Conservation (phyloP, 805 yeast species). For the Candida sanyiensis region DNA sequence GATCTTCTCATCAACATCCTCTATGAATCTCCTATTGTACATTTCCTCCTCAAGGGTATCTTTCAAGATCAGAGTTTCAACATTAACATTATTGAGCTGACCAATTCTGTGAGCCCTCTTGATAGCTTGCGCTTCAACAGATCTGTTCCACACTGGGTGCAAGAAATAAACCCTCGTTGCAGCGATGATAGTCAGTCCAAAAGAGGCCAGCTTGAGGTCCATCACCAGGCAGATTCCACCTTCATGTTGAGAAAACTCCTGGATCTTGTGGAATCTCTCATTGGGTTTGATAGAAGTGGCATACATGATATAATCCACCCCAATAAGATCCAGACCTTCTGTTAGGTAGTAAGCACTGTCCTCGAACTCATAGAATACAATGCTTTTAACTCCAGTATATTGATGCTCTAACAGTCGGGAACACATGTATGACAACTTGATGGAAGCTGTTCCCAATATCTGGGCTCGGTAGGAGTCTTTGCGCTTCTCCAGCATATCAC, state of each 20-base stretch:
- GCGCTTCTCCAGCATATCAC: not conserved
- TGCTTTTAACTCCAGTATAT: constrained; percentile 40
- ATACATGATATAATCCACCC: constrained; percentile 56
- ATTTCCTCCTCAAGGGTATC: constrained; percentile 67
- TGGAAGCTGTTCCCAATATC: constrained; percentile 57
- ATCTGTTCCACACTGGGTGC: constrained; percentile 67
- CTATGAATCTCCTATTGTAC: constrained; percentile 36
- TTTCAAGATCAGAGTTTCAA: constrained; percentile 59
- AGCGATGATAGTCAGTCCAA: constrained; percentile 60
- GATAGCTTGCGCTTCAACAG: constrained; percentile 70
- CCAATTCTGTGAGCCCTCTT: constrained; percentile 77
- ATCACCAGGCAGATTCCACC: constrained; percentile 51
- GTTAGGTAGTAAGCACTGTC: constrained; percentile 65
- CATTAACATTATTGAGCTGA: constrained; percentile 54
- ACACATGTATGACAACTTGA: constrained; percentile 56
- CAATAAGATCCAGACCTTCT: constrained; percentile 57
- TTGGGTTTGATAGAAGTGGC: constrained; percentile 50
- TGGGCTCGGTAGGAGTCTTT: constrained; percentile 19
- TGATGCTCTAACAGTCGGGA: constrained; percentile 51
- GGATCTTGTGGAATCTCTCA: constrained; percentile 47
- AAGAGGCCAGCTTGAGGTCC: constrained; percentile 65
- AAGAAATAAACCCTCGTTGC: constrained; percentile 67
- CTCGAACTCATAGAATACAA: constrained; percentile 66
- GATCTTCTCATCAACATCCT: constrained; percentile 9
- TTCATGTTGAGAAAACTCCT: constrained; percentile 41